Base-by-base conservation (phyloP, 257 asterid species). In the Gentiana macrophylla region DNA sequence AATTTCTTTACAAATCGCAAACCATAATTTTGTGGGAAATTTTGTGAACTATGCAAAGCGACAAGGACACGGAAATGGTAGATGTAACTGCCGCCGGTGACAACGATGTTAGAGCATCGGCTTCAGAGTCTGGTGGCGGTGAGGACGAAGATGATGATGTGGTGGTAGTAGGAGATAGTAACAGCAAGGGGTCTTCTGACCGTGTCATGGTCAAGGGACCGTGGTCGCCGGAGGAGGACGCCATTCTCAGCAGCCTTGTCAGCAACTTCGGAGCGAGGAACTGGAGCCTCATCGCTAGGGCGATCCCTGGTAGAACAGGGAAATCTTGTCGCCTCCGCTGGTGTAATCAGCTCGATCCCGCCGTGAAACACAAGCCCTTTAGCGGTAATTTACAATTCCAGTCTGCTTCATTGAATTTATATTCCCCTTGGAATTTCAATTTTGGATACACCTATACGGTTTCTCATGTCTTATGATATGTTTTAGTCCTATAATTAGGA, bases 301-400 rank as follows among this genome's bases (percentile, higher is more conserved):
- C 94, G 55, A 84, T 89, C 69, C 84, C 94, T 11, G 94, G 97
- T 34, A 75, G 95, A 75, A 79, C 94, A 56, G 97, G 97, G 2
- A 89, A 89, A 58, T 89, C 97, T 24, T 89, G 97, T 70, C 90
- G 95, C 56, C 86, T 89, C 11, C 82, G 97, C 1, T 89, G 95
- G 97, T 89, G 95, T 65, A 89, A 89, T 75, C 97, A 89, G 80
- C 95, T 89, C 50, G 90, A 89, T 56, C 97, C 92, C 11, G 61
- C 93, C 46, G 83, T 86, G 35, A 77, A 81, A 56, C 94, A 87
- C 79, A 84, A 82, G 60, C 97, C 95, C 33, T 89, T 86, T 53
- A 66, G 91, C 12, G 94, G 97, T 86, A 82, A 65, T 11, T 33
- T 37, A n/a, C 48, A 13, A 53, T 24, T 62, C 48, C 43, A 24